Base-by-base conservation (phyloP, 768 basidiomycete genomes). In the Obba rivulosa region DNA sequence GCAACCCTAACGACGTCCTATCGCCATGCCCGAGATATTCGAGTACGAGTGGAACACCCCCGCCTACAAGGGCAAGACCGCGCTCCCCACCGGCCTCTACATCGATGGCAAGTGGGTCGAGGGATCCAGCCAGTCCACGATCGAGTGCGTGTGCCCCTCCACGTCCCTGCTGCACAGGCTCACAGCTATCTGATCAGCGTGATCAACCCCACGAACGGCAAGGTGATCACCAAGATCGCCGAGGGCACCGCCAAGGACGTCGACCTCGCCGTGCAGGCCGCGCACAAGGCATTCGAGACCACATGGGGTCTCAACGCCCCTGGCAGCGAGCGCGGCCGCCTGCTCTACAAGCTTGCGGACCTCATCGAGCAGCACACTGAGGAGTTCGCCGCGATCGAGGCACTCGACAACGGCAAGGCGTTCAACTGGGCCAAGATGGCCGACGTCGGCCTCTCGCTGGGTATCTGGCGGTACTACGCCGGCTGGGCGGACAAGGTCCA, bases 351-450 rank as follows among this genome's bases (percentile, higher is more conserved):
- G 54, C 72, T 92, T 36, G 81, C 83, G 1, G 68, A 75, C 21
- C 62, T 85, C 45, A 72, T 92, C 56, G 81, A 85, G 55, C 54
- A 68, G 34, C 64, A 89, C 62, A 58, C 62, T 1, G 80, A 85
- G 17, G 77, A 81, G 45, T 69, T 91, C 41, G 79, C 84, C 0
- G 85, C 87, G 0, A 62, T 91, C 28, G 89, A 91, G 65, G 67
- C 81, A 9, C 64, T 86, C 48, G 78, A 90, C 59, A 81, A 80
- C n/a, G 79, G 79, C 74, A 70, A 58, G 60, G 59, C 34, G 42
- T 53, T 57, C 45, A 43, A 34, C 7, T 49, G 49, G 48, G 62
- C 69, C 1, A 52, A 56, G 18, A 47, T 43, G 1, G 46, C 50
- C 2, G 68, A 70, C 43, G 36, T 67, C 8, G 42, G 45, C 3